Percentiles rank a stretch among this genome's conserved stretches.
Evolutionary conservation across 805 yeast genomes (phyloP).

Genomic region (Candida tibetensis): DNA sequence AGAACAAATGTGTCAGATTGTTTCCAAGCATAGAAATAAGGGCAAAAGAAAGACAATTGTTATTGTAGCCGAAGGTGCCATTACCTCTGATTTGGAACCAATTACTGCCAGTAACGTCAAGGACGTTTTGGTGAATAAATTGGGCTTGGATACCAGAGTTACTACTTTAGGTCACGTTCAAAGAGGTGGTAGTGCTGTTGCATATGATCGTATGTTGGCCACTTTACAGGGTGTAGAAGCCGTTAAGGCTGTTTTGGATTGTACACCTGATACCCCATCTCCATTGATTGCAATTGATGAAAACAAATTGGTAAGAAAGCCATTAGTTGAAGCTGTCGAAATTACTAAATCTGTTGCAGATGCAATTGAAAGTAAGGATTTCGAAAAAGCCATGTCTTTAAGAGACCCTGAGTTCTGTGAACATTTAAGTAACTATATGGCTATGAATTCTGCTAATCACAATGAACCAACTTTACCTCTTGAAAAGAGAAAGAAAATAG

Average conservation of each 20-base stretch:
- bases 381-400: constrained; percentile 79
- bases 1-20: constrained; percentile 71
- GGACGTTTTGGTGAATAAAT: constrained; percentile 65
- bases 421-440: constrained; percentile 67
- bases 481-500: constrained; percentile 66
- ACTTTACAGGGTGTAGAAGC: constrained; percentile 98
- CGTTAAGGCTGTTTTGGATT: constrained; percentile 83
- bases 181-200: constrained; percentile 98
- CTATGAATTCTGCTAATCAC: constrained; percentile 67
- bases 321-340: constrained; percentile 85
- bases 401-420: constrained; percentile 89
- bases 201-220: constrained; percentile 86
- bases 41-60: constrained; percentile 95
- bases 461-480: constrained; percentile 55
- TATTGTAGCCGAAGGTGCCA: constrained; percentile 97
- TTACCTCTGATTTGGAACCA: constrained; percentile 75
- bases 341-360: constrained; percentile 86
- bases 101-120: constrained; percentile 79
- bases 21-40: constrained; percentile 71
- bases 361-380: constrained; percentile 77
- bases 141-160: constrained; percentile 91
- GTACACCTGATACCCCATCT: constrained; percentile 88
- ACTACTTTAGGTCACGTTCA: constrained; percentile 97
- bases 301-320: constrained; percentile 80
- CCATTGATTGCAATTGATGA: constrained; percentile 91